These are phyloP conservation scores for Kuraishia ogatae DNA, from an alignment of 805 yeast species.

Conservation along the genomic window DNA sequence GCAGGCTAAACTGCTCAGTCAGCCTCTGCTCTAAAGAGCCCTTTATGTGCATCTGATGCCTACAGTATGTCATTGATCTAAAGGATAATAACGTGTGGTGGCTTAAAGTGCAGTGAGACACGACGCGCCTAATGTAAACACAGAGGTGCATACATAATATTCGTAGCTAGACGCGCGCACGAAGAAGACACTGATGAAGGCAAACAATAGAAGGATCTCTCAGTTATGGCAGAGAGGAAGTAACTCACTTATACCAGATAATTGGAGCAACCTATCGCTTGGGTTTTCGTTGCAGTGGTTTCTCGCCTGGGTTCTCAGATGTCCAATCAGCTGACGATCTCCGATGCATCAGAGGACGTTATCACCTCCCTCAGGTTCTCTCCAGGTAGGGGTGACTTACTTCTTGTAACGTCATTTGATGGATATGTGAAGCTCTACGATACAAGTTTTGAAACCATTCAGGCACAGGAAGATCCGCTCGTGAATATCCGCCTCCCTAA, in stretches of 20 bases:
- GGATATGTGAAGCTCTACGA: constrained; percentile 2
- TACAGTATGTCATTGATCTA: background rate
- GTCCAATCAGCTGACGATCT: background rate
- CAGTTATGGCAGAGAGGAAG: background rate
- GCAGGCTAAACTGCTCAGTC: background rate
- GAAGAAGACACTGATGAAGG: too few relatives aligned
- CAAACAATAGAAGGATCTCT: background rate
- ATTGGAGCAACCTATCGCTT: too few relatives aligned
- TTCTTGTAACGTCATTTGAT: background rate
- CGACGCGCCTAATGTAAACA: background rate
- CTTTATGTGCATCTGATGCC: too few relatives aligned
- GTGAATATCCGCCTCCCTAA: background rate
- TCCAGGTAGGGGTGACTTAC: background rate
- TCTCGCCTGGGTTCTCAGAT: too few relatives aligned
- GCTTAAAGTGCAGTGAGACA: background rate
- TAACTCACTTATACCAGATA: too few relatives aligned
- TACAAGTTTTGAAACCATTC: background rate
- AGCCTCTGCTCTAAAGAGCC: background rate
- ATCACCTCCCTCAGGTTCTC: background rate
- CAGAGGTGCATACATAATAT: background rate
- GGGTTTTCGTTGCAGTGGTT: background rate
- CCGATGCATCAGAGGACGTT: constrained; percentile 1
- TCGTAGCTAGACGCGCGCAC: too few relatives aligned
- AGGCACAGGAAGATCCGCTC: background rate
- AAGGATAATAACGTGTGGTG: background rate